Percentiles rank a stretch among this genome's conserved stretches.
phyloP scores from a whole-genome alignment of 2,329 filamentous ascomycete genomes.

The Fusarium sp. region DNA sequence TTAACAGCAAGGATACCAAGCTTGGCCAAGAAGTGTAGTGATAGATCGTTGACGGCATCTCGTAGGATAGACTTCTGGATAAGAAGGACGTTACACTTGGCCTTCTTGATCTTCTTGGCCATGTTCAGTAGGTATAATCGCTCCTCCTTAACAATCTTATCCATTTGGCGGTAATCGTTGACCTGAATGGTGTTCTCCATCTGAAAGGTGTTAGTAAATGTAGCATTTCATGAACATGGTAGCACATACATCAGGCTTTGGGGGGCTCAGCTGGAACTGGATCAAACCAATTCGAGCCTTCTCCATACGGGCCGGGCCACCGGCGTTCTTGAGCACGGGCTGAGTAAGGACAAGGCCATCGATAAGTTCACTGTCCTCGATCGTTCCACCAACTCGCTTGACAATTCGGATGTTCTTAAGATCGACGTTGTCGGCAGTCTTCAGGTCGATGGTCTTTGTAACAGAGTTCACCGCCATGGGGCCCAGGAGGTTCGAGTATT shows the following conservation, averaged over 20 bases:
- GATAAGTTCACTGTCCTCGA: constrained; percentile 97
- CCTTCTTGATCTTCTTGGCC: constrained; percentile 99
- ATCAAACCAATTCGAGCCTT: constrained; percentile 98
- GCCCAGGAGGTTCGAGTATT: constrained; percentile 94
- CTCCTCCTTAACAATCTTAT: constrained; percentile 99
- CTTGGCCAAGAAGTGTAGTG: constrained; percentile 96
- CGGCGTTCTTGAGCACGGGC: constrained; percentile 91
- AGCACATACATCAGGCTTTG: constrained; percentile 87
- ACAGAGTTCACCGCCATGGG: constrained; percentile 98
- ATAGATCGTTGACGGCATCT: constrained; percentile 97
- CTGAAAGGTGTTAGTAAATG: constrained; percentile 57
- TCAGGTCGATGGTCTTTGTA: constrained; percentile 93
- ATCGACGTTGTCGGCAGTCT: constrained; percentile 96
- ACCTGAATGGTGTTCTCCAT: constrained; percentile 99
- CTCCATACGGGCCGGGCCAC: constrained; percentile 92
- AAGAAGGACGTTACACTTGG: constrained; percentile 97
- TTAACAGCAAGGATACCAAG: constrained; percentile 96
- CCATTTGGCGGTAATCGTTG: constrained; percentile 99
- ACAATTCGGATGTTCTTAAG: constrained; percentile 96
- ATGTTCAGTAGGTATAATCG: constrained; percentile 97
- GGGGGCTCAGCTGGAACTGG: constrained; percentile 97
- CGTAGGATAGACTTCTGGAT: constrained; percentile 99
- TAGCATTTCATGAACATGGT: not conserved
- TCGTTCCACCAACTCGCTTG: constrained; percentile 97
- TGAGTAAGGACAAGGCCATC: constrained; percentile 95